phyloP scores from a whole-genome alignment of 202 grass and related monocot genomes.

The Panicum virgatum region DNA sequence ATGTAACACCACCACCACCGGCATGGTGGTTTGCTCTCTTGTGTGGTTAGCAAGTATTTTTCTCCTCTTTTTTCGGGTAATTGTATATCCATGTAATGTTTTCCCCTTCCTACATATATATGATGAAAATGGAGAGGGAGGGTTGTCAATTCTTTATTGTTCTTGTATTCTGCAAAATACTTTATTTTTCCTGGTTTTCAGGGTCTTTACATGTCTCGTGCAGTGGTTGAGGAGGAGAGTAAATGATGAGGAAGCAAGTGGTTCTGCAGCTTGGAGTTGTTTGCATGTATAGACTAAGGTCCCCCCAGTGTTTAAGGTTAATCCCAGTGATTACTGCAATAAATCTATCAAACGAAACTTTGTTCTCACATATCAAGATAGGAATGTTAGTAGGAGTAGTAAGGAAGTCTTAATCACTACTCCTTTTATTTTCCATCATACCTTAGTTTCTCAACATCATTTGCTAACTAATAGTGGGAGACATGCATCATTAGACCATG shows the following conservation, averaged over 20 bases:
- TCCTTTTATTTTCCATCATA: conserved; percentile 32
- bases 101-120: conserved; percentile 40
- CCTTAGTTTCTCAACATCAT: conserved; percentile 47
- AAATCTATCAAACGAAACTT: conserved; percentile 14
- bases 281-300: neutral
- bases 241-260: conserved; percentile 20
- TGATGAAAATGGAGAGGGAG: conserved; percentile 36
- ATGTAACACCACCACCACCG: neutral
- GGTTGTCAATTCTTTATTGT: conserved; percentile 37
- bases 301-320: neutral
- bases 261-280: neutral
- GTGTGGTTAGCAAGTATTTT: conserved; percentile 27
- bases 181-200: neutral
- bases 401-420: conserved; percentile 32
- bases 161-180: neutral
- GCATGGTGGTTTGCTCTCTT: conserved; percentile 38
- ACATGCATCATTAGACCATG: conserved; percentile 53
- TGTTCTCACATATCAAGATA: conserved; percentile 32
- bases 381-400: conserved; percentile 11
- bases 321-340: conserved; percentile 29
- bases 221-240: conserved; percentile 32
- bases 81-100: conserved; percentile 62
- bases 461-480: conserved; percentile 49
- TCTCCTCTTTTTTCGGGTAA: neutral
- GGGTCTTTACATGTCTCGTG: conserved; percentile 1